Conservation (phyloP, 2,329 filamentous ascomycete species). For the Botryotinia globosa region DNA sequence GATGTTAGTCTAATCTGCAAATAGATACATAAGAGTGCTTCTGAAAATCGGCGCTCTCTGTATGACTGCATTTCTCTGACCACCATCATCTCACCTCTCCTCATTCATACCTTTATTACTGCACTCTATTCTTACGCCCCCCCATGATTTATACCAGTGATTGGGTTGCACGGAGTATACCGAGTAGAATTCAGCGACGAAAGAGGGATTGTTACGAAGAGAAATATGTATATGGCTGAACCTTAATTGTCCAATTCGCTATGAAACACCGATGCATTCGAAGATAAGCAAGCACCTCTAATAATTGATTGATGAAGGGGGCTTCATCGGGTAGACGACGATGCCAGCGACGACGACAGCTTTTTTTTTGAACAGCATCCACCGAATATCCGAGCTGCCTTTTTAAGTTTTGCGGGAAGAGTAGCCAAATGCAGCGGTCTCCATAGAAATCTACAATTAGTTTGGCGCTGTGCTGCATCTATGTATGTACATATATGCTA, state of each 20-base stretch:
- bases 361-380: background rate
- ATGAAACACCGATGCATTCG: constrained; percentile 1
- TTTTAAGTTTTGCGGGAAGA: background rate
- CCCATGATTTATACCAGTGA: background rate
- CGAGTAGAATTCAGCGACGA: constrained; percentile 6
- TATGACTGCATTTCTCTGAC: constrained; percentile 17
- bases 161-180: constrained; percentile 5
- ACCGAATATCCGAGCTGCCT: background rate
- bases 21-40: background rate
- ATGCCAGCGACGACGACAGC: background rate
- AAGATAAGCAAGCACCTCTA: background rate
- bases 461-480: background rate
- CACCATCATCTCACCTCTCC: constrained; percentile 12
- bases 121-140: constrained; percentile 3
- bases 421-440: background rate
- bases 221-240: background rate
- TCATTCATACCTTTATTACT: background rate
- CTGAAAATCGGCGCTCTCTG: background rate
- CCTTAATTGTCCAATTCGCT: constrained; percentile 6
- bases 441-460: background rate
- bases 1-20: background rate
- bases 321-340: too few relatives aligned
- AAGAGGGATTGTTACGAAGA: background rate
- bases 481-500: background rate
- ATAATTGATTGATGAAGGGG: background rate